Conservation (phyloP, 176 grass and related monocot species). For the Phragmites australis region DNA sequence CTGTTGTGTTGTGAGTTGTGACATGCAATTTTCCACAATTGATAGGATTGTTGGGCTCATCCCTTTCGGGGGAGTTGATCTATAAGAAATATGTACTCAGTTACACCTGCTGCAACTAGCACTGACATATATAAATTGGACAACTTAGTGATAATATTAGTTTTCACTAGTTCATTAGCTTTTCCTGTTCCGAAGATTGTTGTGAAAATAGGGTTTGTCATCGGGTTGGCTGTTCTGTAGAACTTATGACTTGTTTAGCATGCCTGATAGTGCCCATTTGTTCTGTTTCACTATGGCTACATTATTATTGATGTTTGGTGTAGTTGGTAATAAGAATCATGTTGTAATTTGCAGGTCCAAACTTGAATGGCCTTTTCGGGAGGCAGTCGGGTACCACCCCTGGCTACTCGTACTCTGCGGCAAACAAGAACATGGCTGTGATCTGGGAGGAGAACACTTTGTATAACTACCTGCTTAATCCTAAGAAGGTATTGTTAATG, state of each 20-base stretch:
- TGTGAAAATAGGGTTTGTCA: not conserved
- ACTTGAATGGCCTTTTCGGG: slow-evolving; percentile 89
- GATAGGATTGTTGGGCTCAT: not conserved
- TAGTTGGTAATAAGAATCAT: not conserved
- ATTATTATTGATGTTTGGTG: not conserved
- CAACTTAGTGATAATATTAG: not conserved
- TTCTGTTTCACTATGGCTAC: not conserved
- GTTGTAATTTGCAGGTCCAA: slow-evolving; percentile 55
- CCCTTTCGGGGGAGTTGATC: not conserved
- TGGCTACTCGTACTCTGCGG: slow-evolving; percentile 79
- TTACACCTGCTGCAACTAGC: too few species aligned
- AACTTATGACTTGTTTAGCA: not conserved
- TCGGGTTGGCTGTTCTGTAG: not conserved
- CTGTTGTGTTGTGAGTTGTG: not conserved
- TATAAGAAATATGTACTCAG: not conserved
- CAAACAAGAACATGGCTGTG: slow-evolving; percentile 93
- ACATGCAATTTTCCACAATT: not conserved
- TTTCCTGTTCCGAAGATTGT: not conserved
- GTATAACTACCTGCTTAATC: slow-evolving; percentile 85
- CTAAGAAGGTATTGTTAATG: slow-evolving; percentile 68
- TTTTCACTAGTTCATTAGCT: not conserved
- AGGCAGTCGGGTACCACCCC: slow-evolving; percentile 86
- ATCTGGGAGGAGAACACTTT: slow-evolving; percentile 77
- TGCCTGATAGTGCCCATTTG: not conserved
- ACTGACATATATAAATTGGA: not conserved